These are phyloP conservation scores for Aplosporella prunicola DNA, from an alignment of 2,329 filamentous ascomycete genomes.

Conservation along the genomic window DNA sequence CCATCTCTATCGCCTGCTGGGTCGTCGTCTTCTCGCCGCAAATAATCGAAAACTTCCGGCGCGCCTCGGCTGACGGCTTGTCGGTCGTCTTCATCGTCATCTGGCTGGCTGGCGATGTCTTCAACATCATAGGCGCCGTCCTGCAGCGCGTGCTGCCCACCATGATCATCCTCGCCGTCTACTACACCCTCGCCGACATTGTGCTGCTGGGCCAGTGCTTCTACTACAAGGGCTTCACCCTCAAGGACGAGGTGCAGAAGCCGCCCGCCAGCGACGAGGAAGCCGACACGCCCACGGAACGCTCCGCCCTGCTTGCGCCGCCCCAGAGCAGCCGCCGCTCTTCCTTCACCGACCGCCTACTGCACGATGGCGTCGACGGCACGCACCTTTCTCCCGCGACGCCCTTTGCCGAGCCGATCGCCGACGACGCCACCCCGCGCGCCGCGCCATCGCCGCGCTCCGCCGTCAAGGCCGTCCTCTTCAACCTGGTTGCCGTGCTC, in stretches of 20 bases:
- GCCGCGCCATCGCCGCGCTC: slow-evolving; percentile 24
- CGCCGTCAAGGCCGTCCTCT: slow-evolving; percentile 49
- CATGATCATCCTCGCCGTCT: slow-evolving; percentile 90
- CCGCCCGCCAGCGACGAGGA: slow-evolving; percentile 16
- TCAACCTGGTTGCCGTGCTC: slow-evolving; percentile 61
- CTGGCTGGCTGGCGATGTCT: slow-evolving; percentile 90
- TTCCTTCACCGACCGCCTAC: slow-evolving; percentile 37
- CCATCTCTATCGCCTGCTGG: slow-evolving; percentile 95
- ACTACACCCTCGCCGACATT: slow-evolving; percentile 86
- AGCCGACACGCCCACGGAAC: slow-evolving; percentile 24
- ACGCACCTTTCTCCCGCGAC: slow-evolving; percentile 72
- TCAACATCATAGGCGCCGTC: slow-evolving; percentile 90
- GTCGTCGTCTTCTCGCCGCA: slow-evolving; percentile 94
- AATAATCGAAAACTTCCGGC: slow-evolving; percentile 88
- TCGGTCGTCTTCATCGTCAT: slow-evolving; percentile 86
- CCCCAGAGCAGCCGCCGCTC: slow-evolving; percentile 21
- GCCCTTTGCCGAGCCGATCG: slow-evolving; percentile 56
- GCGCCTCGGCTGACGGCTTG: slow-evolving; percentile 75
- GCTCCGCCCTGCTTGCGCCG: slow-evolving; percentile 22
- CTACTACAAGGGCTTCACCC: slow-evolving; percentile 77
- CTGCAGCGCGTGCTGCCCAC: slow-evolving; percentile 87
- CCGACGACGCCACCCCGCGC: slow-evolving; percentile 21
- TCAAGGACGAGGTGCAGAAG: slow-evolving; percentile 25
- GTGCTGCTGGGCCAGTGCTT: slow-evolving; percentile 85
- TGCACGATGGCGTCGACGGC: slow-evolving; percentile 55